Percentiles rank a stretch among this genome's conserved stretches.
These are phyloP conservation scores for Caloboletus firmus DNA, from an alignment of 1,284 basidiomycete species.

Conservation along the genomic window DNA sequence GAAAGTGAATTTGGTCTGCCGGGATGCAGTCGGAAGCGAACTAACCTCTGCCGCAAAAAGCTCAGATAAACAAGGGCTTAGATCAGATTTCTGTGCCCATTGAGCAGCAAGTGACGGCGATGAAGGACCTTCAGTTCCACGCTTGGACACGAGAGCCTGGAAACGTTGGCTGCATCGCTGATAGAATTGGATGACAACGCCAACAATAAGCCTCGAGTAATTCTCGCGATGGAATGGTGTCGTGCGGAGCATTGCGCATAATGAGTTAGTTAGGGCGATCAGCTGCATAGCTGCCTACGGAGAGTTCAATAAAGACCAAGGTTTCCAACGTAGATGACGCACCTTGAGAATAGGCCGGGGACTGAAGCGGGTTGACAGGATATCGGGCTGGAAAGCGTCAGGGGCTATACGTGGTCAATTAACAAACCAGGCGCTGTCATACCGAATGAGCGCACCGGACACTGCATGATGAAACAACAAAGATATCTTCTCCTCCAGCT, in stretches of 20 bases:
- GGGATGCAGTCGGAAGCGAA: slow-evolving; percentile 3
- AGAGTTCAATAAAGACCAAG: slow-evolving; percentile 8
- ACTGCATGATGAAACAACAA: slow-evolving; percentile 85
- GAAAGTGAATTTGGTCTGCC: slow-evolving; percentile 3
- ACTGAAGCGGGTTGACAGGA: slow-evolving; percentile 61
- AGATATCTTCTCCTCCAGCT: slow-evolving; percentile 93
- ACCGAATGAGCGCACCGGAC: slow-evolving; percentile 52
- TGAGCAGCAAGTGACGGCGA: slow-evolving; percentile 68
- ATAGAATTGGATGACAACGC: slow-evolving; percentile 97
- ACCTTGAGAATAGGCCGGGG: slow-evolving; percentile 80
- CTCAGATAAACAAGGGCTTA: slow-evolving; percentile 71
- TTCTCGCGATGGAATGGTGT: slow-evolving; percentile 97
- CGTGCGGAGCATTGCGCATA: slow-evolving; percentile 89
- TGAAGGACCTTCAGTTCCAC: slow-evolving; percentile 40
- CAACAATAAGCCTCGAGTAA: slow-evolving; percentile 90
- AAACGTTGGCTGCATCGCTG: slow-evolving; percentile 90
- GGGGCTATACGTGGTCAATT: slow-evolving; percentile 49
- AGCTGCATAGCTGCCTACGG: slow-evolving; percentile 77
- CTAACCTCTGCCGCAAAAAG: slow-evolving; percentile 47
- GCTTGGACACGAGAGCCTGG: slow-evolving; percentile 65
- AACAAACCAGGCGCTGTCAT: not conserved
- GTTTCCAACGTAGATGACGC: slow-evolving; percentile 15
- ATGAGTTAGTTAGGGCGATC: slow-evolving; percentile 87
- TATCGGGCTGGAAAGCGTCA: slow-evolving; percentile 83
- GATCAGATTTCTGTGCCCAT: slow-evolving; percentile 84